Base-by-base conservation (phyloP, 148 eudicot genomes). In the Chenopodium berlandieri region DNA sequence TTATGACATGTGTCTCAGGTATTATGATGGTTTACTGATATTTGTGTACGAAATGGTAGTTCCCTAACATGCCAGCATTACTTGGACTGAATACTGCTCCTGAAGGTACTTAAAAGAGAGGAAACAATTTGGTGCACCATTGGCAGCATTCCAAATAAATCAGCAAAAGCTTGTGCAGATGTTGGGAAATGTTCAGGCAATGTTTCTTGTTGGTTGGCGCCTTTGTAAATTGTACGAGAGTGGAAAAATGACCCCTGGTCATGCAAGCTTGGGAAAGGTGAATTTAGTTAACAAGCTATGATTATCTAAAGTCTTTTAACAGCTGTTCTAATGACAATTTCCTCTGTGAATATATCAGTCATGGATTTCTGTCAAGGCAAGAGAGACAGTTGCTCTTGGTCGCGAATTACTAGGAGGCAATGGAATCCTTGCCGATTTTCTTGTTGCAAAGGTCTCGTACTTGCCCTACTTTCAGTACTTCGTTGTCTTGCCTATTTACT, bases 1-100 rank as follows among this genome's bases (percentile, higher is more conserved):
- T 60, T 94, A 94, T 76, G 98, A 94, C 78, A 94, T 94, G 93
- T 93, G 98, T 85, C 98, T 90, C 89, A 92, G 98, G 98, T 94
- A 91, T 75, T 50, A 65, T 73, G 20, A 23, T 37, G 62, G n/a
- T 50, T 23, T 79, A 25, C 20, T 19, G 11, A 31, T 20, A n/a
- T 23, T 8, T 73, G 25, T 77, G 0, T 73, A 27, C 20, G 27
- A 6, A 27, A 7, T 14, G 5, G 37, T 65, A 17, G 22, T 10
- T 75, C 63, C 22, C 19, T 64, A 2, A 17, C 14, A 48, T n/a
- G 71, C 75, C 20, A 76, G 78, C 52, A 16, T 66, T n/a, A 78
- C 65, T 46, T 71, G 34, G 44, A 72, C 40, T 56, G 65, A 20
- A 73, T 74, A 22, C 25, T 79, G 9, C 54, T 77, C 73, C 63